A percentile compares a stretch with the other conserved stretches of the same genome.
phyloP scores from a whole-genome alignment of 2,329 filamentous ascomycete genomes.

The Plectosphaerella sp. region DNA sequence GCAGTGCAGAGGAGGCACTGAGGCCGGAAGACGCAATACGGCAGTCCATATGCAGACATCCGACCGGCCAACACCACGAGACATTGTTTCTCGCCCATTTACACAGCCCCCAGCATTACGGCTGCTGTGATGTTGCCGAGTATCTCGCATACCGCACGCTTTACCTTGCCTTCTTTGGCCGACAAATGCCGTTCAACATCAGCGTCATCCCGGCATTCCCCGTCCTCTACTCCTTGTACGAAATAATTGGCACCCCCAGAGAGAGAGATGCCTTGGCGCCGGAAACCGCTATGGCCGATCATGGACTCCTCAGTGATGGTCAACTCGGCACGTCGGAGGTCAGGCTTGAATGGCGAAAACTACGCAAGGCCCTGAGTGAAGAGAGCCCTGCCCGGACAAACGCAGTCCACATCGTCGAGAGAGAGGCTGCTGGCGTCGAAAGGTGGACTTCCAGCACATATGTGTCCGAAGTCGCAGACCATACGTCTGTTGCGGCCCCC shows the following conservation, averaged over 20 bases:
- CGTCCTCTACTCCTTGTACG: neutral
- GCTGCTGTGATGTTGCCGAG: neutral
- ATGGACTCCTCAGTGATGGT: neutral
- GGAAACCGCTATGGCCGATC: neutral
- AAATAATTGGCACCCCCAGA: neutral
- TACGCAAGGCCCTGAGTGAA: too few relatives aligned
- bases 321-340: neutral
- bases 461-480: too few relatives aligned
- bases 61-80: neutral
- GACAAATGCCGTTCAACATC: neutral
- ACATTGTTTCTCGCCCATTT: neutral
- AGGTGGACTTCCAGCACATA: too few relatives aligned
- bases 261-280: too few relatives aligned
- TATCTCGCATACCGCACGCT: neutral
- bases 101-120: neutral
- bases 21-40: too few relatives aligned
- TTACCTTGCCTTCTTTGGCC: neutral
- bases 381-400: too few relatives aligned
- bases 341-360: neutral
- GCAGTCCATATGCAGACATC: too few relatives aligned
- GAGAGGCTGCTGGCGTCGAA: too few relatives aligned
- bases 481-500: too few relatives aligned
- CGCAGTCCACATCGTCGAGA: too few relatives aligned
- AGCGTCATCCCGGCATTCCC: neutral
- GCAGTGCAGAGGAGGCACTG: too few relatives aligned